Conservation (phyloP, 2,329 filamentous ascomycete species). For the Coleophoma cylindrospora region DNA sequence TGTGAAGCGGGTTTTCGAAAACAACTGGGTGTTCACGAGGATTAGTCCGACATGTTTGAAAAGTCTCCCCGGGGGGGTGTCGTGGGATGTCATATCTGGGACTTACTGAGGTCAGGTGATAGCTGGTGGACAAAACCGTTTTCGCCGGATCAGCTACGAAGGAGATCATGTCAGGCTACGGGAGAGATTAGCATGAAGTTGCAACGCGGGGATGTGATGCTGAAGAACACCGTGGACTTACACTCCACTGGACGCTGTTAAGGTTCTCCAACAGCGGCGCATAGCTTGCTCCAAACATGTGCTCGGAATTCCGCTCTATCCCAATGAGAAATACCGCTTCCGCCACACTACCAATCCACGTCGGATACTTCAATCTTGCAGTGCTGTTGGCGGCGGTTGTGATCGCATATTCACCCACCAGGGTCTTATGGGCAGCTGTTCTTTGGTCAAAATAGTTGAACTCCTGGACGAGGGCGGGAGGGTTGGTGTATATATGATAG, state of each 20-base stretch:
- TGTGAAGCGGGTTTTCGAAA: slow-evolving; percentile 39
- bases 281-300: slow-evolving; percentile 18
- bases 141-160: slow-evolving; percentile 33
- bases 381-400: slow-evolving; percentile 12
- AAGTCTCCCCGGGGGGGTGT: no score
- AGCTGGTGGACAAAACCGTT: slow-evolving; percentile 45
- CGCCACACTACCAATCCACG: slow-evolving; percentile 20
- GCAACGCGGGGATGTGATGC: no score
- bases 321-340: slow-evolving; percentile 21
- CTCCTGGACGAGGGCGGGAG: slow-evolving; percentile 15
- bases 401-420: slow-evolving; percentile 23
- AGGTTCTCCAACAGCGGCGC: slow-evolving; percentile 23
- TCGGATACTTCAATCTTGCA: slow-evolving; percentile 4
- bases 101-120: slow-evolving; percentile 31
- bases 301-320: slow-evolving; percentile 19
- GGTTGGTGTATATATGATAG: slow-evolving; percentile 19
- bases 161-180: slow-evolving; percentile 22
- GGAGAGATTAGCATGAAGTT: neutral
- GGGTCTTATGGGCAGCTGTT: slow-evolving; percentile 10
- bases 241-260: slow-evolving; percentile 20
- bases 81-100: no score
- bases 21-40: slow-evolving; percentile 31
- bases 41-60: no score
- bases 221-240: slow-evolving; percentile 7
- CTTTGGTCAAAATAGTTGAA: slow-evolving; percentile 18